Conservation (phyloP, 768 basidiomycete genomes). For the Auricularia sp. region DNA sequence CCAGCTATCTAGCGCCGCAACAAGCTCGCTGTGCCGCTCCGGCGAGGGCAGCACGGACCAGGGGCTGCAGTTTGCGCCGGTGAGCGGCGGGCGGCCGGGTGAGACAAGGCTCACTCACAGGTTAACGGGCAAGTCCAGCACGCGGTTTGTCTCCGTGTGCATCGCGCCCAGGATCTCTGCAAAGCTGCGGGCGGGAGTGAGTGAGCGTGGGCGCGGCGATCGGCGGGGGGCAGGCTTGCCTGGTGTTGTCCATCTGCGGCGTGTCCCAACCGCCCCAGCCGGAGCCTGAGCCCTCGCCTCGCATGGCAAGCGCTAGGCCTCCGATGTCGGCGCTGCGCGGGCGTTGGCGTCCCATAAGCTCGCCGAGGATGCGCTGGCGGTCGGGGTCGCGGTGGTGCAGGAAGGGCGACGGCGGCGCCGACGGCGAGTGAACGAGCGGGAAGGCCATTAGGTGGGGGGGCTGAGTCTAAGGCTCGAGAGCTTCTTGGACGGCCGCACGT, state of each 20-base stretch:
- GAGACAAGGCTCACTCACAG: slow-evolving; percentile 27
- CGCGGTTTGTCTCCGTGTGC: slow-evolving; percentile 66
- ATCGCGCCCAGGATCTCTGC: slow-evolving; percentile 81
- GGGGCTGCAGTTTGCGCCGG: slow-evolving; percentile 22
- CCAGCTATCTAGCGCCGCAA: slow-evolving; percentile 67
- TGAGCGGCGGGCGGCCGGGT: background rate
- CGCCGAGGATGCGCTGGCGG: too few relatives aligned
- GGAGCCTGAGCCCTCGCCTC: slow-evolving; percentile 40
- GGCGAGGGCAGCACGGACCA: slow-evolving; percentile 38
- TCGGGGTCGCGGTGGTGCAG: too few relatives aligned
- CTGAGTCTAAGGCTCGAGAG: too few relatives aligned
- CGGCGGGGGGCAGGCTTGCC: slow-evolving; percentile 31
- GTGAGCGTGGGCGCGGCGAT: slow-evolving; percentile 5
- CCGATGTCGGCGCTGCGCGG: slow-evolving; percentile 77
- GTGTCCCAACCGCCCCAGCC: slow-evolving; percentile 61
- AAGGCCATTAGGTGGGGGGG: too few relatives aligned
- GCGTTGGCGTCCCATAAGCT: background rate
- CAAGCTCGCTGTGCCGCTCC: slow-evolving; percentile 49
- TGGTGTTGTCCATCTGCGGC: slow-evolving; percentile 32
- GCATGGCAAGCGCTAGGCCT: slow-evolving; percentile 71
- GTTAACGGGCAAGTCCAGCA: slow-evolving; percentile 48
- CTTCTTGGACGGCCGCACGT: too few relatives aligned
- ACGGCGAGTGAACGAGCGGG: too few relatives aligned
- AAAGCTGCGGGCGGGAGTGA: slow-evolving; percentile 34
- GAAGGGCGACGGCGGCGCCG: too few relatives aligned